Evolutionary conservation across 331 rosid species (phyloP), one percentile per base, ranked within the genome.

Genomic region (Acacia pycnantha): DNA sequence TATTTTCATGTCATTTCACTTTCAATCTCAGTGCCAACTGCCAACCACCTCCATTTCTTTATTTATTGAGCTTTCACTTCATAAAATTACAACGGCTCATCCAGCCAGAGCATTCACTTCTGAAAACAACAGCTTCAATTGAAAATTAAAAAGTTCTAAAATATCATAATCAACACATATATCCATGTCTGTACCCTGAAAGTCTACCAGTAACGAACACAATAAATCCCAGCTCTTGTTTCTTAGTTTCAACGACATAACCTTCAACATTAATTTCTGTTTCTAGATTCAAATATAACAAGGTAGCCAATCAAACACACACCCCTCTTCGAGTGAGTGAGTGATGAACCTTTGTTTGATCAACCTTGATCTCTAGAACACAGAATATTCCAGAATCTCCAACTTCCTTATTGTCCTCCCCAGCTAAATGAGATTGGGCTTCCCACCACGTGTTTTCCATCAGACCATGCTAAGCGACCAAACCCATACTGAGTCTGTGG

Each of bases 251-350:
- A 77, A 50, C 81, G 21, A 29, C 61, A 40, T 58, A 66, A 74
- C 58, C 2, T 47, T 53, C n/a, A 50, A 66, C 67, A 6, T 66
- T 50, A 50, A 50, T 16, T 66, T 77, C 59, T 22, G 73, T 66
- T 44, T 73, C 67, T 21, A 59, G 48, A 82, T 77, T 76, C 54
- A 82, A 69, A 71, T 71, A 14, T 16, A 53, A 82, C 61, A 7
- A 19, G 77, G 31, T 74, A 74, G 79, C 75, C 71, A 85, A 86
- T 75, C 86, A 47, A 3, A 82, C 79, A 71, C 82, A 81, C 84
- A 81, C 87, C 81, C 87, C 77, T 85, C 86, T 88, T 90, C 80
- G 88, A 85, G 88, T 44, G 87, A 85, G 79, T 78, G 84, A 88
- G n/a, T 77, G 88, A 84, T 4, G 79, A 79, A 37, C 41, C 41